Conservation (phyloP, 108 stramenopile genomes). For the Fragilaria radians region DNA sequence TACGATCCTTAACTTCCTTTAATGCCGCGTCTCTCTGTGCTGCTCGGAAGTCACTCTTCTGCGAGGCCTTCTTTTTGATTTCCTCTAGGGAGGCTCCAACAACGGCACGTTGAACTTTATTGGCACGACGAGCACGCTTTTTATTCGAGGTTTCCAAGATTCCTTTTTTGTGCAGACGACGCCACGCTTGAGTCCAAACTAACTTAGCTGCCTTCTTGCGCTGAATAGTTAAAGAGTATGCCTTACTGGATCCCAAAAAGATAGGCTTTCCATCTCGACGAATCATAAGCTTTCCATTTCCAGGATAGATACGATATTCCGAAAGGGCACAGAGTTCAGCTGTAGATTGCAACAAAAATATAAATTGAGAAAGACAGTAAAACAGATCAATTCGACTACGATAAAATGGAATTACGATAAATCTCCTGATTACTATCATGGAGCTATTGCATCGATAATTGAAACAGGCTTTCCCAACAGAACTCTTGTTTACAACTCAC, state of each 20-base stretch:
- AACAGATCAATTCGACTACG: neutral
- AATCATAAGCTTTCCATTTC: constrained; percentile 98
- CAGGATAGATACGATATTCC: constrained; percentile 99
- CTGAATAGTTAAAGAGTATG: constrained; percentile 89
- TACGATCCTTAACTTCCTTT: constrained; percentile 88
- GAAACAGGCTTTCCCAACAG: neutral
- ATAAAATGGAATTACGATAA: too few relatives aligned
- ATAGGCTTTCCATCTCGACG: constrained; percentile 98
- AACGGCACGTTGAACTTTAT: constrained; percentile 94
- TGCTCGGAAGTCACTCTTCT: constrained; percentile 74
- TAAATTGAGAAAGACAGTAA: neutral
- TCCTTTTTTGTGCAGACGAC: constrained; percentile 99
- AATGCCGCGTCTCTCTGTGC: constrained; percentile 76
- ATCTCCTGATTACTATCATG: too few relatives aligned
- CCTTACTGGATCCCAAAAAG: constrained; percentile 93
- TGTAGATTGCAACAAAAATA: constrained; percentile 15
- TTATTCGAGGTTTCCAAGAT: constrained; percentile 83
- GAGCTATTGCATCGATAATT: neutral
- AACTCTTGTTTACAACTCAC: constrained; percentile 25
- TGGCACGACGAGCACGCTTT: constrained; percentile 87
- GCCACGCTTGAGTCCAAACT: constrained; percentile 99
- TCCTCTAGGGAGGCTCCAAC: constrained; percentile 96
- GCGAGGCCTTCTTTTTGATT: constrained; percentile 91
- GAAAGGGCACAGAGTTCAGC: constrained; percentile 98
- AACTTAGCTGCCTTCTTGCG: constrained; percentile 99